These are phyloP conservation scores for Ophiocordyceps camponoti-saundersi DNA, from an alignment of 2,329 filamentous ascomycete species.

Conservation along the genomic window DNA sequence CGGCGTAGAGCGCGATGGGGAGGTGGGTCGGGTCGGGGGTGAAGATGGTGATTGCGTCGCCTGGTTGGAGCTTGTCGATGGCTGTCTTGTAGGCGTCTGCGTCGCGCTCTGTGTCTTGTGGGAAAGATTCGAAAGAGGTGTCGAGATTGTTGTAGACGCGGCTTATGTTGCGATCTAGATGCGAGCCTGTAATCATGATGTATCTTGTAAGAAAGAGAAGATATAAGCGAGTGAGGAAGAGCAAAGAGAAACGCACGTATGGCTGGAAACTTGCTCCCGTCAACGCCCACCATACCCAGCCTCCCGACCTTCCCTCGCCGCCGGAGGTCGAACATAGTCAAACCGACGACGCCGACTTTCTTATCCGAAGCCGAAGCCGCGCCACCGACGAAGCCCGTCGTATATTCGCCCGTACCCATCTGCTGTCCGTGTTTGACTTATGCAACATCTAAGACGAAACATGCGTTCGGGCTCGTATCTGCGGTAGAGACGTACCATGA, in stretches of 20 bases:
- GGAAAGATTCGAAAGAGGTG: slow-evolving; percentile 71
- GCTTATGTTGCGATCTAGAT: slow-evolving; percentile 75
- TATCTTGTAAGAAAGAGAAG: too few species aligned
- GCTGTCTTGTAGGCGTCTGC: slow-evolving; percentile 75
- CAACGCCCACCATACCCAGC: slow-evolving; percentile 78
- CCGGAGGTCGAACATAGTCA: slow-evolving; percentile 79
- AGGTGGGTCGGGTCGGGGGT: slow-evolving; percentile 88
- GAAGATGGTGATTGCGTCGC: slow-evolving; percentile 90
- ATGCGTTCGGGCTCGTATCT: not conserved
- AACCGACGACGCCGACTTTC: slow-evolving; percentile 83
- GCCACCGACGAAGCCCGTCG: slow-evolving; percentile 79
- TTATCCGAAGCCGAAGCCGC: slow-evolving; percentile 80
- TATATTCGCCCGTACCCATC: slow-evolving; percentile 93
- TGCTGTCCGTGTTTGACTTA: slow-evolving; percentile 12
- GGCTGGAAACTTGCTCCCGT: slow-evolving; percentile 76
- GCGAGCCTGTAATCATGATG: slow-evolving; percentile 39
- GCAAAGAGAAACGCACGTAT: slow-evolving; percentile 45
- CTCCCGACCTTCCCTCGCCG: slow-evolving; percentile 75
- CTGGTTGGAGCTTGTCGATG: slow-evolving; percentile 65
- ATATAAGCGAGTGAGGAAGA: too few species aligned
- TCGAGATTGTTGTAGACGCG: slow-evolving; percentile 80
- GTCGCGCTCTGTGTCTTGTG: slow-evolving; percentile 54
- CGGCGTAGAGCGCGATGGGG: slow-evolving; percentile 81
- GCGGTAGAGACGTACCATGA: slow-evolving; percentile 37
- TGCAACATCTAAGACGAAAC: not conserved